These are phyloP conservation scores for Cicer pinnatifidum DNA, from an alignment of 306 rosid genomes.

Conservation along the genomic window DNA sequence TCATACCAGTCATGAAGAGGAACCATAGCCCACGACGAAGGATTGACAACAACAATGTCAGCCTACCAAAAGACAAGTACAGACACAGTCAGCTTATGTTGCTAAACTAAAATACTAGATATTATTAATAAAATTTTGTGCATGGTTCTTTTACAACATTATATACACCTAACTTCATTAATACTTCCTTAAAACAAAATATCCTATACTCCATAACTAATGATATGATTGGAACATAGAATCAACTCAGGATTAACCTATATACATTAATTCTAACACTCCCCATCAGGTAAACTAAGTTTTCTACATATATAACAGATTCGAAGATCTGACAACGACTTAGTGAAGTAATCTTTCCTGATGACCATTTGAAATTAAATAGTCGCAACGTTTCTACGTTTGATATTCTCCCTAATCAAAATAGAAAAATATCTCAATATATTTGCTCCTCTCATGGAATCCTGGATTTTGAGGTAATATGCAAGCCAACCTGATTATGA, in stretches of 20 bases:
- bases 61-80: slow-evolving; percentile 57
- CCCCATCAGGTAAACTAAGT: background rate
- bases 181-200: too few species aligned
- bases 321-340: background rate
- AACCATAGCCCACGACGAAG: slow-evolving; percentile 78
- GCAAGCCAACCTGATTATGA: background rate
- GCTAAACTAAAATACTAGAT: background rate
- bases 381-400: background rate
- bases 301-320: background rate
- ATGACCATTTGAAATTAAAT: background rate
- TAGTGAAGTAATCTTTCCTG: background rate
- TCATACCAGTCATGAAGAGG: slow-evolving; percentile 81
- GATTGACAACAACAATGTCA: slow-evolving; percentile 77
- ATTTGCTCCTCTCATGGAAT: background rate
- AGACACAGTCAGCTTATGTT: slow-evolving; percentile 48
- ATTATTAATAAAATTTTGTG: background rate
- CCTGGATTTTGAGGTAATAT: background rate
- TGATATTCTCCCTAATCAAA: background rate
- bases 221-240: background rate
- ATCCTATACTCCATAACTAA: too few species aligned
- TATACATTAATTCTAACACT: background rate
- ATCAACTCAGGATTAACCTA: background rate
- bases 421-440: background rate
- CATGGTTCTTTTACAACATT: slow-evolving; percentile 8
- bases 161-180: background rate